phyloP scores from a whole-genome alignment of 179 eudicot genomes.

The Amaranthus tricolor region DNA sequence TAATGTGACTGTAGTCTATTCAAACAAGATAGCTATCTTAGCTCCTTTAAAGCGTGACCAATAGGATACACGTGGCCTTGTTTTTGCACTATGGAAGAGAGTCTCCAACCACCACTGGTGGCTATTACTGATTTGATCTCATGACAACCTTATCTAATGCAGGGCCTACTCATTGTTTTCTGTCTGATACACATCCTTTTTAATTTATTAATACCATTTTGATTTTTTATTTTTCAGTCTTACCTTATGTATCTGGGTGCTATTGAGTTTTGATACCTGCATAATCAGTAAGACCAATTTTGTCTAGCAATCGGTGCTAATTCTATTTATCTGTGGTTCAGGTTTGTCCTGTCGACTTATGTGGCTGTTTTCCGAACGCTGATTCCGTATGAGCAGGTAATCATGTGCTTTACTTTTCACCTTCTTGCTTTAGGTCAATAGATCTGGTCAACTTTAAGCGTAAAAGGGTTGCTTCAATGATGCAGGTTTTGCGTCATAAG shows the following conservation, averaged over 20 bases:
- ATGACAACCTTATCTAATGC: not conserved
- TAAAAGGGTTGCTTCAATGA: constrained; percentile 30
- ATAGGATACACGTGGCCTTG: too few relatives aligned
- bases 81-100: too few relatives aligned
- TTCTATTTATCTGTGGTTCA: constrained; percentile 41
- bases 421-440: constrained; percentile 1
- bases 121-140: too few relatives aligned
- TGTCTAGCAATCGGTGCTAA: constrained; percentile 17
- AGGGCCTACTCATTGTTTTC: not conserved
- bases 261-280: constrained; percentile 1
- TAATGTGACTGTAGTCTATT: too few relatives aligned
- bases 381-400: constrained; percentile 88
- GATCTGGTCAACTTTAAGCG: constrained; percentile 10
- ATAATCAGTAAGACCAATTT: constrained; percentile 9
- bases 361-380: constrained; percentile 76
- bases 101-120: too few relatives aligned
- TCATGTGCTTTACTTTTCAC: constrained; percentile 2
- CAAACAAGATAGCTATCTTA: too few relatives aligned
- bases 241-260: not conserved
- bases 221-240: not conserved
- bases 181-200: not conserved
- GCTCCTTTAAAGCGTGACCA: too few relatives aligned
- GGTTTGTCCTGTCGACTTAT: constrained; percentile 87
- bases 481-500: constrained; percentile 90
- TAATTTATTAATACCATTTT: not conserved